Evolutionary conservation across 208 protist species (phyloP), one percentile per base, ranked within the genome.

Genomic region (Balamuthia mandrillaris): DNA sequence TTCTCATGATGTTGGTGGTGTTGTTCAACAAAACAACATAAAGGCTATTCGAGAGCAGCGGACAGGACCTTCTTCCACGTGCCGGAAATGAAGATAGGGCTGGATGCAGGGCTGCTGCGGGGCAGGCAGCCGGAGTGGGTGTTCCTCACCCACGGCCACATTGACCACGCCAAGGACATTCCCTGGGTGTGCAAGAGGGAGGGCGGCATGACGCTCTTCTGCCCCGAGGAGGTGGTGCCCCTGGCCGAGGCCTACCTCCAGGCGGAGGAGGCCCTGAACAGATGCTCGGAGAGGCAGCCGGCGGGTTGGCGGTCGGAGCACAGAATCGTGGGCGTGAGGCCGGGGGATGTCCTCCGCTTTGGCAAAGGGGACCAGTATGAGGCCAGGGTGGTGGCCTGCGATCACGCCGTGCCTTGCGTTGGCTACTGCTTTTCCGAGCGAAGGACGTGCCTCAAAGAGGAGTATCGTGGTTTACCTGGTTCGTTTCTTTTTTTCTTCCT

Each of bases 11-110:
- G n/a, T n/a, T n/a, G n/a, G n/a, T n/a, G n/a, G n/a, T n/a, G n/a
- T n/a, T n/a, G n/a, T n/a, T n/a, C n/a, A n/a, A n/a, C n/a, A n/a
- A n/a, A n/a, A n/a, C n/a, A n/a, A 10, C 68, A 58, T 6, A 77
- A 41, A 9, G 68, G 68, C 42, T 77, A 77, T 45, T 77, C 68
- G 5, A 41, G 68, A 3, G 49, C 68, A 12, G 68, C 68, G 27
- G 68, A 77, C 44, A 77, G 56, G 68, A 77, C 68, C 68, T 77
- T 77, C 68, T 77, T 77, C 44, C 68, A 77, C 44, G 56, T 77
- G 5, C 68, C 68, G 14, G 68, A 77, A 31, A 3, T 77, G 18
- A 24, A 54, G 42, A 45, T 77, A 9, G 68, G 24, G 44, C 68
- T 77, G 9, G 68, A 77, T 49, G 68, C 68, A 10, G 68, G 68